These are phyloP conservation scores for Blastomyces gilchristii DNA, from an alignment of 2,329 filamentous ascomycete species.

Conservation along the genomic window DNA sequence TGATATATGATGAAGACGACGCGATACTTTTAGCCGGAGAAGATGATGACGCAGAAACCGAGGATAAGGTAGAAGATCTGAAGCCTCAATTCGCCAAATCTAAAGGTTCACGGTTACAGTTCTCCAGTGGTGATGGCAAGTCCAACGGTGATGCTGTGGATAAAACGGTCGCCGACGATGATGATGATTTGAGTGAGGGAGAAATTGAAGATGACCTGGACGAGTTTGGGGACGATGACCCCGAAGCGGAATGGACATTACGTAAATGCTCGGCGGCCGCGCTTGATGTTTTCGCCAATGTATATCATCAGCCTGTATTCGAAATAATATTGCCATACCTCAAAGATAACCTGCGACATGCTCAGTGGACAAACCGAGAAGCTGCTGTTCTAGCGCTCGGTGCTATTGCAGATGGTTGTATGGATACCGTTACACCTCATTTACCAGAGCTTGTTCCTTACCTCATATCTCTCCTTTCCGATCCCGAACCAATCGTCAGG, in stretches of 20 bases:
- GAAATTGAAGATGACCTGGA: constrained; percentile 63
- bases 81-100: constrained; percentile 81
- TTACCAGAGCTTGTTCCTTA: constrained; percentile 85
- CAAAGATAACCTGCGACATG: constrained; percentile 75
- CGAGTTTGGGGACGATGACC: constrained; percentile 58
- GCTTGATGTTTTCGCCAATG: constrained; percentile 82
- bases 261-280: constrained; percentile 95
- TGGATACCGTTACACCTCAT: constrained; percentile 80
- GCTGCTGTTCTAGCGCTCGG: constrained; percentile 89
- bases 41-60: constrained; percentile 79
- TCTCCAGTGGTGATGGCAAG: constrained; percentile 30
- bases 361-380: constrained; percentile 85
- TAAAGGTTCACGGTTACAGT: constrained; percentile 49
- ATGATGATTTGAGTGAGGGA: constrained; percentile 68
- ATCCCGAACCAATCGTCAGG: constrained; percentile 78
- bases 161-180: constrained; percentile 51
- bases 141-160: constrained; percentile 36
- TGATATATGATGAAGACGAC: constrained; percentile 94
- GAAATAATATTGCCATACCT: constrained; percentile 86
- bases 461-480: constrained; percentile 72
- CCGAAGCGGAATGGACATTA: constrained; percentile 88
- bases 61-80: constrained; percentile 83
- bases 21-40: constrained; percentile 74
- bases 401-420: constrained; percentile 89
- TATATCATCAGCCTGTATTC: constrained; percentile 83